Base-by-base conservation (phyloP, 2,329 filamentous ascomycete genomes). In the Pezicula rhizophila region DNA sequence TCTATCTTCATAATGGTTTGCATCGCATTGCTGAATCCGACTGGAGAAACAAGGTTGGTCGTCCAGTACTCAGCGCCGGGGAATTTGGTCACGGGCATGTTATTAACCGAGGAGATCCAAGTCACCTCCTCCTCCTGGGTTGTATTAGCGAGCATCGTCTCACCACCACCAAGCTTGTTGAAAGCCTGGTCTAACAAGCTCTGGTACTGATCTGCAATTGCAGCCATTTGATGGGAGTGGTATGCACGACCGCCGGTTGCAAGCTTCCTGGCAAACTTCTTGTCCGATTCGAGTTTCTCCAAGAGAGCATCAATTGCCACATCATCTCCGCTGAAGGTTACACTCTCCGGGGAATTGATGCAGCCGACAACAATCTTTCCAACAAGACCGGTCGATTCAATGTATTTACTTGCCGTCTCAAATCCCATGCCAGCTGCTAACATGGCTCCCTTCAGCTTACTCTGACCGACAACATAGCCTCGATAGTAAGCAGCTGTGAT, bases 351-450 rank as follows among this genome's bases (percentile, higher is more conserved):
- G 23, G 42, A 45, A 41, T 58, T 61, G 15, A 53, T 52, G n/a
- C 57, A 61, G 5, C 65, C 66, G n/a, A 40, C 33, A 7, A 46
- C 14, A 14, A 37, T 33, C 5, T 40, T 26, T 8, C 14, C 31
- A 15, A 35, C 4, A 7, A 34, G 33, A 5, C 25, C 14, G 11
- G 7, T 7, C 2, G 34, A 12, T 20, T 45, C 42, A n/a, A n/a
- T n/a, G n/a, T n/a, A n/a, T n/a, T n/a, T n/a, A n/a, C n/a, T n/a
- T n/a, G n/a, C n/a, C n/a, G n/a, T n/a, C 14, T 49, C 33, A 6
- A 52, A 10, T 14, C 23, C 11, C 23, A 37, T 10, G 17, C 43
- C 43, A 11, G 41, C 47, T 4, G 47, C 47, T 18, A 49, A n/a
- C 47, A 49, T 49, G 6, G 42, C 43, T 5, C 47, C 47, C 8